phyloP scores from a whole-genome alignment of 305 asterid genomes.

The Solanum hybrid region DNA sequence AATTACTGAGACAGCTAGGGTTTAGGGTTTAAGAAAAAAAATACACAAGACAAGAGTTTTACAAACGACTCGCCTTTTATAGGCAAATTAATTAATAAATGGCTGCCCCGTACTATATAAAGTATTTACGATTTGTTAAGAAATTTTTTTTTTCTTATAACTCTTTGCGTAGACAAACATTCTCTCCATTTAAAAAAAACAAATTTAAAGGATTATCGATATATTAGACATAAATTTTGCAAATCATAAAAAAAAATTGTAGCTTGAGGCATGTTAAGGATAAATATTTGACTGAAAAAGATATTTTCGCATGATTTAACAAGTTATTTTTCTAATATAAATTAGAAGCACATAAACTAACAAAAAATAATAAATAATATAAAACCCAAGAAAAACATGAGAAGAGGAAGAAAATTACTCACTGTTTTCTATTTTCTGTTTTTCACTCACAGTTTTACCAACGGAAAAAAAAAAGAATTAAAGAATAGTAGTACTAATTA shows the following conservation, averaged over 20 bases:
- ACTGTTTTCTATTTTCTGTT: neutral
- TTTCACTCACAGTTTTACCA: neutral
- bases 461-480: neutral
- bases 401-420: neutral
- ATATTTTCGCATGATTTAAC: too few relatives aligned
- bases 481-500: neutral
- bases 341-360: neutral
- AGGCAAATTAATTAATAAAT: neutral
- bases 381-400: neutral
- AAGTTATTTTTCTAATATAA: too few relatives aligned
- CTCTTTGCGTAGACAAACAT: neutral
- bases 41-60: neutral
- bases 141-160: too few relatives aligned
- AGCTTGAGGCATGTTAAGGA: too few relatives aligned
- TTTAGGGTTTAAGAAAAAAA: slow-evolving; percentile 8
- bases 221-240: too few relatives aligned
- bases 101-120: neutral
- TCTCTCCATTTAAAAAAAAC: neutral
- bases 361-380: too few relatives aligned
- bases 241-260: too few relatives aligned
- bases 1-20: neutral
- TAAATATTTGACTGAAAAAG: too few relatives aligned
- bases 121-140: neutral
- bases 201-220: too few relatives aligned
- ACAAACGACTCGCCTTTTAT: neutral